Base-by-base conservation (phyloP, 345 rosid species). In the Ceriops zippeliana region DNA sequence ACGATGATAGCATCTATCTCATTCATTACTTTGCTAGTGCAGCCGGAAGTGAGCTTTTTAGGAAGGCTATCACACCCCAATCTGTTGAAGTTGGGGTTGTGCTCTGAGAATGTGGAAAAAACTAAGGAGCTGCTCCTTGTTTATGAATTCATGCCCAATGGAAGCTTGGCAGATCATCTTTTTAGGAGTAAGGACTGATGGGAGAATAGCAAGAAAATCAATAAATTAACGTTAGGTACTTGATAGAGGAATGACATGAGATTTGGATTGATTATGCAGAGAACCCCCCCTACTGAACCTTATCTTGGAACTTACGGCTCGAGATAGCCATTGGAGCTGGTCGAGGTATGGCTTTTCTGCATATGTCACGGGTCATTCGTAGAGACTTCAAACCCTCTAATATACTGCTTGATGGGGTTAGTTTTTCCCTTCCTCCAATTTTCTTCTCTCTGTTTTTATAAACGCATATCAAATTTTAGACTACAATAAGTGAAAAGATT, bases 11-110 rank as follows among this genome's bases (percentile, higher is more conserved):
- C 21, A 42, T 35, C 37, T 31, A 15, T 8, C n/a, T 8, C 52
- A 15, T 57, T 66, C 38, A 64, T 52, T 42, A 17, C 52, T 61
- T 61, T 56, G 67, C 52, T 58, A 34, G 63, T 79, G 72, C 93
- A 93, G 98, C 85, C 90, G 13, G 92, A 89, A 80, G 85, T 93
- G 46, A 86, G 83, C 76, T 86, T 90, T 79, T 83, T 90, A 6
- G 97, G 87, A 66, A 84, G 86, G 77, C 82, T 87, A 62, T 87
- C 88, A 27, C 98, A 93, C 69, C 93, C 93, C 16, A 90, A 90
- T 70, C 71, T 93, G 67, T 91, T 93, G 19, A 85, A 70, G 79
- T 59, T 93, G 69, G 98, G 98, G 31, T 90, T 74, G 61, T 93
- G 98, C 69, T 82, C 79, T 86, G 96, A 93, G 62, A 89, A 86